phyloP scores from a whole-genome alignment of 2,329 filamentous ascomycete species.

The Nothophaeocryptopus gaeumannii region DNA sequence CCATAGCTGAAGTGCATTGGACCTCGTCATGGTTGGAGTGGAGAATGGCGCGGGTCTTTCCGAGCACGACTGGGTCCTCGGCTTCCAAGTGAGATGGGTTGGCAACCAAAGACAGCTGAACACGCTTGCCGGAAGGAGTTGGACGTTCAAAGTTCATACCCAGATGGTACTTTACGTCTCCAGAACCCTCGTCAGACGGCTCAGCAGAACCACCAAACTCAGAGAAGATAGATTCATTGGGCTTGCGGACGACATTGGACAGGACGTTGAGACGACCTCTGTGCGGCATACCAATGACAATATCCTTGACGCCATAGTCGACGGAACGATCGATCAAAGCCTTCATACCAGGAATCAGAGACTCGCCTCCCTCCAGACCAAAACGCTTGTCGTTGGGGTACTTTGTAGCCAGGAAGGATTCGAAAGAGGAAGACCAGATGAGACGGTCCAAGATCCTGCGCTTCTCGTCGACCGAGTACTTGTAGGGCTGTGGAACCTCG shows the following conservation, averaged over 20 bases:
- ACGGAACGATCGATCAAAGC: conserved; percentile 97
- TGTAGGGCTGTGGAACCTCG: conserved; percentile 91
- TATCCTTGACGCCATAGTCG: conserved; percentile 97
- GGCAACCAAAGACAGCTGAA: conserved; percentile 97
- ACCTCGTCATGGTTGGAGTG: conserved; percentile 98
- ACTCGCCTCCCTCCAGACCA: conserved; percentile 95
- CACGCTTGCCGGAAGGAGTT: conserved; percentile 95
- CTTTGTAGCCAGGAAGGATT: conserved; percentile 91
- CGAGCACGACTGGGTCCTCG: conserved; percentile 94
- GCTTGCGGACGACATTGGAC: conserved; percentile 97
- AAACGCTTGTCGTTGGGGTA: conserved; percentile 99
- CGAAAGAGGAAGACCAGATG: conserved; percentile 98
- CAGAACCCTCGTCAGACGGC: conserved; percentile 90
- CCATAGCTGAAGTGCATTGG: conserved; percentile 86
- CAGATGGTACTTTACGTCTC: conserved; percentile 98
- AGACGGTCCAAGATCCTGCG: conserved; percentile 93
- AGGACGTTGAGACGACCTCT: conserved; percentile 97
- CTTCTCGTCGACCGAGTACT: conserved; percentile 98
- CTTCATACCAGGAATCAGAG: conserved; percentile 98
- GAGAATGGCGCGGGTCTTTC: conserved; percentile 95
- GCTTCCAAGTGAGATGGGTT: conserved; percentile 98
- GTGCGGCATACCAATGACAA: conserved; percentile 99
- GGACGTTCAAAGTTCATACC: conserved; percentile 99
- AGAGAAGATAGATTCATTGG: conserved; percentile 99
- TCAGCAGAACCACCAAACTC: conserved; percentile 89